phyloP scores from a whole-genome alignment of 768 basidiomycete species.

The Boletus subparvulus region DNA sequence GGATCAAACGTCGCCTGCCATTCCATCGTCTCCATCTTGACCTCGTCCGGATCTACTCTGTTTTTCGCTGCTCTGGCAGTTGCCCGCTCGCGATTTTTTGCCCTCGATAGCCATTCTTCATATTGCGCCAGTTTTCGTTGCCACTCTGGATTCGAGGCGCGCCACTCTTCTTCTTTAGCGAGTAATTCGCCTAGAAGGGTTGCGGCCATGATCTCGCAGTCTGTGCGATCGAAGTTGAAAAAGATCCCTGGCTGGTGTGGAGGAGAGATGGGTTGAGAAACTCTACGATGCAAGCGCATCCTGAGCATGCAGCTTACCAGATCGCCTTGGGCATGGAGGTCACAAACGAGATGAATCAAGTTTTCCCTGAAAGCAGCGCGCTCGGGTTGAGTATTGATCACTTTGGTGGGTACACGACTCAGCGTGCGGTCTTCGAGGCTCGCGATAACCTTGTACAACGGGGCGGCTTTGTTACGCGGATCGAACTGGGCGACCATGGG shows the following conservation, averaged over 20 bases:
- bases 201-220: conserved; percentile 55
- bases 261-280: neutral
- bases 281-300: too few relatives aligned
- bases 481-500: conserved; percentile 39
- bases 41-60: conserved; percentile 34
- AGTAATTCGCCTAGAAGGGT: conserved; percentile 38
- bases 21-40: conserved; percentile 19
- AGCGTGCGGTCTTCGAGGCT: conserved; percentile 42
- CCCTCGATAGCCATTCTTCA: conserved; percentile 46
- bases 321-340: conserved; percentile 52
- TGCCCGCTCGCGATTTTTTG: conserved; percentile 50
- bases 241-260: conserved; percentile 57
- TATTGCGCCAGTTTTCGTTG: conserved; percentile 48
- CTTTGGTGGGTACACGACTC: conserved; percentile 13
- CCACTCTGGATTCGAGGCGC: conserved; percentile 46
- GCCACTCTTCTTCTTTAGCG: conserved; percentile 51
- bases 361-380: conserved; percentile 38
- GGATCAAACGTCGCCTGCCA: conserved; percentile 63
- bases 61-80: conserved; percentile 41
- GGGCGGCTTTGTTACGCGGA: conserved; percentile 31
- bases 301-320: conserved; percentile 42
- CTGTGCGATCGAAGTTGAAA: conserved; percentile 62
- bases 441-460: conserved; percentile 40
- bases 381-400: conserved; percentile 36
- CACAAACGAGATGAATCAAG: conserved; percentile 53